A percentile compares a stretch with the other conserved stretches of the same genome.
Conservation (phyloP, 805 yeast genomes). For the Candida adriatica region DNA sequence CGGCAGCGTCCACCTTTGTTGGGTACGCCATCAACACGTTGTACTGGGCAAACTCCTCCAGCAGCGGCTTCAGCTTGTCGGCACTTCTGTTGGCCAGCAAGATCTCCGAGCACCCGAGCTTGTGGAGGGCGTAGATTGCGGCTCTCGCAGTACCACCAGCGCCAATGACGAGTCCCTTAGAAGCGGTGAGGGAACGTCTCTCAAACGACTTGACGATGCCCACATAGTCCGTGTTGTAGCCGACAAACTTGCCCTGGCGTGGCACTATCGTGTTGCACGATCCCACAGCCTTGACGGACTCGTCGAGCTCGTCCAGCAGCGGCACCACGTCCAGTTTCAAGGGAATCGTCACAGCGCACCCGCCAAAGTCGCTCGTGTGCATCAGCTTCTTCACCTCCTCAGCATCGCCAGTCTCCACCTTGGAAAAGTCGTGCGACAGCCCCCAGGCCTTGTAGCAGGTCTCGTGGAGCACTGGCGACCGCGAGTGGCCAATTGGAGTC, state of each 20-base stretch:
- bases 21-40: conserved; percentile 49
- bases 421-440: conserved; percentile 64
- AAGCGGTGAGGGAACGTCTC: conserved; percentile 42
- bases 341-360: conserved; percentile 94
- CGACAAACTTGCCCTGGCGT: conserved; percentile 45
- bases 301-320: conserved; percentile 56
- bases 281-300: conserved; percentile 78
- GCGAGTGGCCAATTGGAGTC: conserved; percentile 74
- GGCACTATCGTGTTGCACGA: conserved; percentile 88
- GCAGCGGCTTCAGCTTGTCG: conserved; percentile 54
- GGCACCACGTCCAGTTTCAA: conserved; percentile 75
- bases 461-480: conserved; percentile 84
- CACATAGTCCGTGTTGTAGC: conserved; percentile 94
- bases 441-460: conserved; percentile 71
- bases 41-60: conserved; percentile 46
- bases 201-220: conserved; percentile 73
- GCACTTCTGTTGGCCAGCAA: conserved; percentile 77
- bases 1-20: conserved; percentile 52
- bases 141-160: conserved; percentile 98
- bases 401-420: conserved; percentile 63
- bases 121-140: conserved; percentile 77
- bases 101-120: conserved; percentile 70
- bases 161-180: conserved; percentile 76
- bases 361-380: conserved; percentile 60
- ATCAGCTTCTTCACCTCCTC: conserved; percentile 48